A percentile compares a stretch with the other conserved stretches of the same genome.
phyloP scores from a whole-genome alignment of 2,329 filamentous ascomycete genomes.

The Colletotrichum caudatum region DNA sequence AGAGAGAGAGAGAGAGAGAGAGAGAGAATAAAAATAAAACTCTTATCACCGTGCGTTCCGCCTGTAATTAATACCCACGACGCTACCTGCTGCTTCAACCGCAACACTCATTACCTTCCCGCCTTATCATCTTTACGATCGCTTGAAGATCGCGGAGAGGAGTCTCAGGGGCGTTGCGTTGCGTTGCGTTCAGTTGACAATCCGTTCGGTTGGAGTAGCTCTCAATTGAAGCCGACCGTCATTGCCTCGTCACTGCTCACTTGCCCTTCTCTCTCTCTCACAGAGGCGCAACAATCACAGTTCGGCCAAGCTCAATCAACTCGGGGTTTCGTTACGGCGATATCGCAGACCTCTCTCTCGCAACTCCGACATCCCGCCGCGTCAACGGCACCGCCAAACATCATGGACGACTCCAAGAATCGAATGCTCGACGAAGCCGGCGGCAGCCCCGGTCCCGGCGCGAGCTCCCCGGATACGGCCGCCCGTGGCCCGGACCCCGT shows the following conservation, averaged over 20 bases:
- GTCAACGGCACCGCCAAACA: background rate
- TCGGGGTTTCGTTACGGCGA: background rate
- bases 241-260: background rate
- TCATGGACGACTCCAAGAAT: conserved; percentile 25
- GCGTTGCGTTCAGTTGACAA: background rate
- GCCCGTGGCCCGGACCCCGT: conserved; percentile 1
- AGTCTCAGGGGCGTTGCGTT: background rate
- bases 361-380: background rate
- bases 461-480: conserved; percentile 13
- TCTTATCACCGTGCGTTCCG: background rate
- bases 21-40: background rate
- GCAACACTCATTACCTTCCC: background rate
- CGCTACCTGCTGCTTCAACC: conserved; percentile 6
- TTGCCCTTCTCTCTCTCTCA: background rate
- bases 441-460: conserved; percentile 17
- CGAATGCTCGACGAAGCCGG: conserved; percentile 5
- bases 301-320: background rate
- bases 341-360: background rate
- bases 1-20: too few species aligned
- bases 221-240: too few species aligned
- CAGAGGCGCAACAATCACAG: background rate
- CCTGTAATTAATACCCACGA: background rate
- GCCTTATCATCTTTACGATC: background rate
- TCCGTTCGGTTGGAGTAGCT: too few species aligned
- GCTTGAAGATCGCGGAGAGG: background rate